Conservation (phyloP, 371 early-diverging fungal species). For the Blakeslea trispora region DNA sequence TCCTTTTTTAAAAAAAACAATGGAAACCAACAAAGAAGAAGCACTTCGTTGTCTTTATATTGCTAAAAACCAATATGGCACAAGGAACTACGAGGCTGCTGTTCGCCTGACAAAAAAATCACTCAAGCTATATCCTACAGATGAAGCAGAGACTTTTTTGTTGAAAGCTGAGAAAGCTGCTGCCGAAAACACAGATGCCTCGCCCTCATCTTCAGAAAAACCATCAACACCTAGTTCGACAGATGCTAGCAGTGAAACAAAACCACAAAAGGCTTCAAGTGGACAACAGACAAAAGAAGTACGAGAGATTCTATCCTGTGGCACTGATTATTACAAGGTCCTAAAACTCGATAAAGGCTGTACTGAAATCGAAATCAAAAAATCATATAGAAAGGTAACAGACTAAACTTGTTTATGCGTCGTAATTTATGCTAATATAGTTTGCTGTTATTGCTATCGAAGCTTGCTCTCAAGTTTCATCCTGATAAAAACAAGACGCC, state of each 20-base stretch:
- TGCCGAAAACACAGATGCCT: slow-evolving; percentile 9
- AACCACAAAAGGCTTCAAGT: slow-evolving; percentile 64
- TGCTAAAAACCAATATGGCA: slow-evolving; percentile 69
- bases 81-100: slow-evolving; percentile 72
- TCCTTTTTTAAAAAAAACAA: slow-evolving; percentile 21
- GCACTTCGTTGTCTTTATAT: slow-evolving; percentile 79
- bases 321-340: slow-evolving; percentile 87
- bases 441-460: slow-evolving; percentile 1
- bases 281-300: slow-evolving; percentile 81
- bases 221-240: slow-evolving; percentile 11
- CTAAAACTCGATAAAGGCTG: slow-evolving; percentile 83
- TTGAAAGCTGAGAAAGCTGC: slow-evolving; percentile 44
- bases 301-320: slow-evolving; percentile 68
- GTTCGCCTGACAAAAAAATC: slow-evolving; percentile 86
- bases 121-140: slow-evolving; percentile 73
- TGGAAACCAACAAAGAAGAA: slow-evolving; percentile 92
- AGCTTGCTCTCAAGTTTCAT: slow-evolving; percentile 95
- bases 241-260: slow-evolving; percentile 5
- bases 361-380: slow-evolving; percentile 89
- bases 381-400: slow-evolving; percentile 91
- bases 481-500: slow-evolving; percentile 97
- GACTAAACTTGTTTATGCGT: neutral
- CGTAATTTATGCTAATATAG: neutral
- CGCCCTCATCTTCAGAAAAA: slow-evolving; percentile 15
- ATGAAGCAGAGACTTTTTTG: slow-evolving; percentile 67